Base-by-base conservation (phyloP, 768 basidiomycete species). In the Tephrocybe sp. region DNA sequence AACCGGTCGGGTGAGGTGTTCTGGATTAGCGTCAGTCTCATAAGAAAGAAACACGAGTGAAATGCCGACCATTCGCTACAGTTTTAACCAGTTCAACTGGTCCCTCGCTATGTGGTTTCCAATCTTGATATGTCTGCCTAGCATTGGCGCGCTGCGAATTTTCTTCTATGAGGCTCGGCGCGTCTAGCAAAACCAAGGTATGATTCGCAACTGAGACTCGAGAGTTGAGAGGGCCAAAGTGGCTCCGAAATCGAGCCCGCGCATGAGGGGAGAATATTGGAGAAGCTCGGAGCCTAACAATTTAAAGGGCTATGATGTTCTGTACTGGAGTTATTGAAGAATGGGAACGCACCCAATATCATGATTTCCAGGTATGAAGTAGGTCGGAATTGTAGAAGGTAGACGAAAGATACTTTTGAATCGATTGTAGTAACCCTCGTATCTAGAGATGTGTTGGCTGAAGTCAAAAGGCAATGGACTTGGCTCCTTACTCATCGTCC, bases 361-460 rank as follows among this genome's bases (percentile, higher is more conserved):
- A 61, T 94, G 93, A 62, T 97, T 98, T 5, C 95, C 95, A 2
- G 93, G 86, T 23, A 94, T 75, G 61, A 82, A 87, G 65, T 84
- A 86, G 50, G 75, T 69, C 0, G 86, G 83, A 3, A 79, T 70
- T 15, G 64, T 54, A 9, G 71, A 56, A 5, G 76, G 65, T 18
- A 70, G 49, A 23, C 71, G 65, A 68, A 95, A 94, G 27, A 93
- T 91, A 38, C 69, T 70, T 49, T 72, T 75, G 71, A 91, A 97
- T 40, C 86, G 77, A 18, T 61, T 61, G 50, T 75, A 79, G 60
- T 94, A 94, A 3, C 63, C 52, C 47, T 84, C 79, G 60, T 95
- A 94, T 66, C 94, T 97, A 64, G 19, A 36, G 29, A 13, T 3
- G 21, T 16, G 37, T 42, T 18, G 11, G 15, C 30, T 8, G 18